These are phyloP conservation scores for Wickerhamiella shivajii DNA, from an alignment of 805 yeast genomes.

Conservation along the genomic window DNA sequence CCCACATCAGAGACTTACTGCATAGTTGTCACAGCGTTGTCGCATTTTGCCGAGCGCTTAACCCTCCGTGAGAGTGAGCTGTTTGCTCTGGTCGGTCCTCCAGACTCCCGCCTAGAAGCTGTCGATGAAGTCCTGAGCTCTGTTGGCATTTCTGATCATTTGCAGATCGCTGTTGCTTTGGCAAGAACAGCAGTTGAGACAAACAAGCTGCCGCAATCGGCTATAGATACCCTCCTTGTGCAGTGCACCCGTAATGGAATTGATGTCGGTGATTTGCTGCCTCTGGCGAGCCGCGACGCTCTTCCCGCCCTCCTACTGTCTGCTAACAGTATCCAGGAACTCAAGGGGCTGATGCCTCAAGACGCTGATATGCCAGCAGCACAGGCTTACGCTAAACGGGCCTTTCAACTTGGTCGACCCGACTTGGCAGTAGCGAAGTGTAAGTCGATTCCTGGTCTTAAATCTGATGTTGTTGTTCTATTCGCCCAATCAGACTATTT, in stretches of 20 bases:
- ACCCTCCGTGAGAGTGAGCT: constrained; percentile 6
- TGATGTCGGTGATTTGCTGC: background rate
- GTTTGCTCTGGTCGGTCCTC: constrained; percentile 12
- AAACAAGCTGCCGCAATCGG: constrained; percentile 6
- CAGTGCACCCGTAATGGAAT: constrained; percentile 10
- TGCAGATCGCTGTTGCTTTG: constrained; percentile 14
- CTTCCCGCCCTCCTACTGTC: too few relatives aligned
- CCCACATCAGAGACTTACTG: constrained; percentile 21
- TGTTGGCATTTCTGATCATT: constrained; percentile 15
- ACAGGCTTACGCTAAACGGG: too few relatives aligned
- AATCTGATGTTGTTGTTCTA: background rate
- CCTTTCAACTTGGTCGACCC: too few relatives aligned
- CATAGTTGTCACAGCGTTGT: constrained; percentile 17
- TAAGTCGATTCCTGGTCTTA: too few relatives aligned
- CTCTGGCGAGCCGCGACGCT: too few relatives aligned
- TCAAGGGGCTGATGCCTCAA: too few relatives aligned
- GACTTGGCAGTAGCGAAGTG: too few relatives aligned
- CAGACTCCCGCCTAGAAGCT: constrained; percentile 14
- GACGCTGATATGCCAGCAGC: too few relatives aligned
- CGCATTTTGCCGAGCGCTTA: constrained; percentile 14
- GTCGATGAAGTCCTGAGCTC: constrained; percentile 19
- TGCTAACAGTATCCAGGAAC: too few relatives aligned
- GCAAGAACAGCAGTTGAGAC: constrained; percentile 10
- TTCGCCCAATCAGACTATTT: constrained; percentile 1
- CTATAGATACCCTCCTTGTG: constrained; percentile 10